Conservation (phyloP, 2,329 filamentous ascomycete species). For the Mycocentrospora acerina region DNA sequence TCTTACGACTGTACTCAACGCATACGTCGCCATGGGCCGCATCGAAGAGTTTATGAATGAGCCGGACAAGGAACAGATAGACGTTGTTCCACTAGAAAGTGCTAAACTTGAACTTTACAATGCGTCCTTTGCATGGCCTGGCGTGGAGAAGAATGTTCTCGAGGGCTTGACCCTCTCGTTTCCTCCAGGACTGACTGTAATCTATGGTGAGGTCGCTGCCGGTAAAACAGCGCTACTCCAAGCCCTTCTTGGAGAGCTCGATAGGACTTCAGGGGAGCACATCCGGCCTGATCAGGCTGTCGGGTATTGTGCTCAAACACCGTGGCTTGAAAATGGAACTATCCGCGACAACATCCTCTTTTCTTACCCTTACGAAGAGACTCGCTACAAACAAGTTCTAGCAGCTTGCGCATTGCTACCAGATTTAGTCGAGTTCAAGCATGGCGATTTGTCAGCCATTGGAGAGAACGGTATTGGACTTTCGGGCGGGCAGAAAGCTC, state of each 20-base stretch:
- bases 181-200: constrained; percentile 58
- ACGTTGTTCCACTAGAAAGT: constrained; percentile 40
- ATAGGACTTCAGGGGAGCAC: constrained; percentile 54
- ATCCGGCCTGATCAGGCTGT: constrained; percentile 58
- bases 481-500: constrained; percentile 62
- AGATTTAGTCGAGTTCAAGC: constrained; percentile 63
- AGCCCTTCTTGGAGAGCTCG: constrained; percentile 61
- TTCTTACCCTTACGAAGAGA: constrained; percentile 66
- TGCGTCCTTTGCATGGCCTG: constrained; percentile 80
- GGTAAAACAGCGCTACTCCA: constrained; percentile 65
- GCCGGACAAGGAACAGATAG: constrained; percentile 67
- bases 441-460: constrained; percentile 63
- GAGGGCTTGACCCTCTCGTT: constrained; percentile 57
- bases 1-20: constrained; percentile 76
- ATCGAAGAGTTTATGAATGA: constrained; percentile 87
- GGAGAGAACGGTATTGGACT: constrained; percentile 64
- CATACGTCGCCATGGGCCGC: constrained; percentile 76
- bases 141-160: constrained; percentile 59
- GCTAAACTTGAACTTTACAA: constrained; percentile 54
- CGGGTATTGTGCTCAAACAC: constrained; percentile 65
- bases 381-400: constrained; percentile 67
- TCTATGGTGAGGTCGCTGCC: constrained; percentile 64
- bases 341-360: constrained; percentile 70
- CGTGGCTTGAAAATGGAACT: constrained; percentile 70
- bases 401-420: constrained; percentile 63